Percentiles rank a stretch among this genome's conserved stretches.
phyloP scores from a whole-genome alignment of 2,329 filamentous ascomycete genomes.

The Lasiodiplodia theobromae region DNA sequence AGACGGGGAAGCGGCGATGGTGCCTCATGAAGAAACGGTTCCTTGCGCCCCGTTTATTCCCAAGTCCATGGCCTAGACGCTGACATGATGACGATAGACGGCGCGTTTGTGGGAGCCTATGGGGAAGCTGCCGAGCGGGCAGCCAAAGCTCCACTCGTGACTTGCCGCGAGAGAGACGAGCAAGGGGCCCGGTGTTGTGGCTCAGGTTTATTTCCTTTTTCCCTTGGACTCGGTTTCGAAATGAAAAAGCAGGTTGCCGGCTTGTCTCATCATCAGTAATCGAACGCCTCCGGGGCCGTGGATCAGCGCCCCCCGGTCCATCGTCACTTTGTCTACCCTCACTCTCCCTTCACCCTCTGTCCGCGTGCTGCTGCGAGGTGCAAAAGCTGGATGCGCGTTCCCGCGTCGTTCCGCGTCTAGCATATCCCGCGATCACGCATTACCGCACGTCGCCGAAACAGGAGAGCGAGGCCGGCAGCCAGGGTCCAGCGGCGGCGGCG shows the following conservation, averaged over 20 bases:
- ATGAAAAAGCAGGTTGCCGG: neutral
- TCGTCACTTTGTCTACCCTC: neutral
- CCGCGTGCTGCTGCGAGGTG: neutral
- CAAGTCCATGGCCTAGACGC: conserved; percentile 7
- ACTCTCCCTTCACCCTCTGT: neutral
- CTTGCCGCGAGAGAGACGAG: neutral
- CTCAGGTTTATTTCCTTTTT: neutral
- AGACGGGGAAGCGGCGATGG: neutral
- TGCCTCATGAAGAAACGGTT: neutral
- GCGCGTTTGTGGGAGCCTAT: neutral
- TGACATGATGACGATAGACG: conserved; percentile 3
- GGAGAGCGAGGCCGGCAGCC: neutral
- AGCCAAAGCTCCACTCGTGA: neutral
- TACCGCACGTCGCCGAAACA: neutral
- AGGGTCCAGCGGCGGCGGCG: neutral
- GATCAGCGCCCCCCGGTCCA: neutral
- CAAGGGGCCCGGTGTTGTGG: neutral
- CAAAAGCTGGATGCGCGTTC: conserved; percentile 3
- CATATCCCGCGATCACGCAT: neutral
- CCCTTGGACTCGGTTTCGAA: neutral
- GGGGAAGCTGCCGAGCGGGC: neutral
- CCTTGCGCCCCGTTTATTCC: neutral
- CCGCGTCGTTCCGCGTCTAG: conserved; percentile 9
- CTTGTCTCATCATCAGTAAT: conserved; percentile 26
- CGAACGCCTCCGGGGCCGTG: neutral